These are phyloP conservation scores for Cladosporium phlei DNA, from an alignment of 2,329 filamentous ascomycete species.

Conservation along the genomic window DNA sequence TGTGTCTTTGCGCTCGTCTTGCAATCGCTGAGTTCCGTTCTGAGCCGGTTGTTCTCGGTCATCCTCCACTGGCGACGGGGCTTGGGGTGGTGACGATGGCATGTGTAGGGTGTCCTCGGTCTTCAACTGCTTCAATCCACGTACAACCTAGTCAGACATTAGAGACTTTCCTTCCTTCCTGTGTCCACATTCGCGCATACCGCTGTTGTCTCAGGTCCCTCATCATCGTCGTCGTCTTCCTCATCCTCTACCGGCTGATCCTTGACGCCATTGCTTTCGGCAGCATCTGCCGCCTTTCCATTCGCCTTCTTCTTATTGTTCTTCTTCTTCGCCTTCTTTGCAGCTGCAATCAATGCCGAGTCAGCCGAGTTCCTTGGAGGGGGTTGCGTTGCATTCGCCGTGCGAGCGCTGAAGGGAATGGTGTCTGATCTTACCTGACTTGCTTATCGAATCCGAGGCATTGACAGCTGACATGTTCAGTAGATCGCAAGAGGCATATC, in stretches of 20 bases:
- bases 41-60: constrained; percentile 18
- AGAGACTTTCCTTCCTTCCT: background rate
- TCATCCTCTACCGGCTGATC: constrained; percentile 34
- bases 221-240: constrained; percentile 39
- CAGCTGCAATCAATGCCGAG: constrained; percentile 16
- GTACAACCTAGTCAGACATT: constrained; percentile 15
- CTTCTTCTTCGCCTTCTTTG: constrained; percentile 51
- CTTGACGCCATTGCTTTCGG: constrained; percentile 32
- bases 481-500: too few relatives aligned
- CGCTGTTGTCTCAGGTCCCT: constrained; percentile 22
- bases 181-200: constrained; percentile 3
- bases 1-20: constrained; percentile 15
- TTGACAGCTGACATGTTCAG: constrained; percentile 16
- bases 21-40: constrained; percentile 21
- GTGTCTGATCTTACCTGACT: constrained; percentile 17
- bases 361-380: constrained; percentile 16
- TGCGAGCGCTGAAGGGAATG: background rate
- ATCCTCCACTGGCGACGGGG: constrained; percentile 16
- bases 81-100: constrained; percentile 24
- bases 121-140: constrained; percentile 17
- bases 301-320: constrained; percentile 52
- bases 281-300: constrained; percentile 37
- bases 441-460: constrained; percentile 15
- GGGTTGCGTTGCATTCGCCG: background rate
- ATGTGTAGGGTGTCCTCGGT: constrained; percentile 24